Conservation (phyloP, 129 eudicot species). For the Ambrosia artemisiifolia region DNA sequence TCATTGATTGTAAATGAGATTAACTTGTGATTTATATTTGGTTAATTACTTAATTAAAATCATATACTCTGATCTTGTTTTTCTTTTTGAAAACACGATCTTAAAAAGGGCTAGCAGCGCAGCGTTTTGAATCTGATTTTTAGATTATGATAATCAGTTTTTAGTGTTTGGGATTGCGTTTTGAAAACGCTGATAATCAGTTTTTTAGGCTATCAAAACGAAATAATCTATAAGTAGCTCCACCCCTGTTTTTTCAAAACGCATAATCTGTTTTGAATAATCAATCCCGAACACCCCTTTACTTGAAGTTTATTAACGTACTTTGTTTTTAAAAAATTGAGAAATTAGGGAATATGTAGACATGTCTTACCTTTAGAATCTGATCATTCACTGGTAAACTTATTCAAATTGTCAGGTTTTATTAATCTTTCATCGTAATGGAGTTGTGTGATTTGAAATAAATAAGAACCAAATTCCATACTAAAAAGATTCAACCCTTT, state of each 20-base stretch:
- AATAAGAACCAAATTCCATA: not conserved
- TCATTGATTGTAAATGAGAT: constrained; percentile 8
- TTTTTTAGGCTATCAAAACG: no score
- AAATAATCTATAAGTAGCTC: no score
- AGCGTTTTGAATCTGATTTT: no score
- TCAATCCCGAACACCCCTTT: no score
- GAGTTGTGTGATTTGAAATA: not conserved
- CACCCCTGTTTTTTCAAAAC: no score
- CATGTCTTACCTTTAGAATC: not conserved
- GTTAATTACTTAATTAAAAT: not conserved
- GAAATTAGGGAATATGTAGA: not conserved
- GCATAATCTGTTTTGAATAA: no score
- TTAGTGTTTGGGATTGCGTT: no score
- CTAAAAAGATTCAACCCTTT: not conserved
- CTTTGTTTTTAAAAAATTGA: constrained; percentile 1
- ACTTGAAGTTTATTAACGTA: no score
- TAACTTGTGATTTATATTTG: not conserved
- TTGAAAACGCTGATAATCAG: no score
- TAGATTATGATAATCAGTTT: no score
- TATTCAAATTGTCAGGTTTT: not conserved
- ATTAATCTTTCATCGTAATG: not conserved
- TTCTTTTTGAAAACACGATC: no score
- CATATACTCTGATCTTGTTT: constrained; percentile 6
- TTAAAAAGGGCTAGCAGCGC: no score
- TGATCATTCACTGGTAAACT: not conserved